These are phyloP conservation scores for Nelumbo lutea DNA, from an alignment of 164 flowering plant species.

Conservation along the genomic window DNA sequence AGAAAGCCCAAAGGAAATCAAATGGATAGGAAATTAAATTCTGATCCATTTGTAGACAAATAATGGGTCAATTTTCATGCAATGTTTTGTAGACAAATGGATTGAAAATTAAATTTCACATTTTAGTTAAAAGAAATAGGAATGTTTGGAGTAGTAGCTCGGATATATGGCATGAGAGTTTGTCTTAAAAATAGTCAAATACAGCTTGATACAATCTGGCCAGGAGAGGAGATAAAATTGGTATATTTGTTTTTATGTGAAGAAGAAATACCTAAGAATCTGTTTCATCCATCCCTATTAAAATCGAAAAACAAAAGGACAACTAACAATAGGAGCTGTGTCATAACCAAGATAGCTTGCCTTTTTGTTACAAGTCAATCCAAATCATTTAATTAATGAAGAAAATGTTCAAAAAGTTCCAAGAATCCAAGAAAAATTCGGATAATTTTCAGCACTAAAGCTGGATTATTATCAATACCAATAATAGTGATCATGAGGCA, in stretches of 20 bases:
- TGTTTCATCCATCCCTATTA: neutral
- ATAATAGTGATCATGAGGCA: too few relatives aligned
- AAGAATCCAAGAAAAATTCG: neutral
- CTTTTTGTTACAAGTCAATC: neutral
- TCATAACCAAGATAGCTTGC: neutral
- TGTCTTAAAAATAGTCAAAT: too few relatives aligned
- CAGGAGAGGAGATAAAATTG: neutral
- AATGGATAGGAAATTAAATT: neutral
- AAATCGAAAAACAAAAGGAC: neutral
- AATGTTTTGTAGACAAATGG: too few relatives aligned
- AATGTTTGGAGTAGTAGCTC: neutral
- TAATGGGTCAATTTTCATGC: too few relatives aligned
- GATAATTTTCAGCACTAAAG: neutral
- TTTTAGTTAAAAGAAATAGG: neutral
- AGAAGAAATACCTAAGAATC: neutral
- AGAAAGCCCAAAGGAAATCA: too few relatives aligned
- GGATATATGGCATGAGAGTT: neutral
- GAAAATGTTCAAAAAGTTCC: neutral
- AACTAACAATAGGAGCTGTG: neutral
- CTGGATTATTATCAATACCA: too few relatives aligned
- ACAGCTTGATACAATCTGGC: neutral
- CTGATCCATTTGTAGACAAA: neutral
- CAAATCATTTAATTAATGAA: too few relatives aligned
- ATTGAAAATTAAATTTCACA: neutral
- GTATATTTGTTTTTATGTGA: neutral